Percentiles rank a stretch among this genome's conserved stretches.
phyloP scores from a whole-genome alignment of 2,329 filamentous ascomycete genomes.

The Diaporthe ampelina region DNA sequence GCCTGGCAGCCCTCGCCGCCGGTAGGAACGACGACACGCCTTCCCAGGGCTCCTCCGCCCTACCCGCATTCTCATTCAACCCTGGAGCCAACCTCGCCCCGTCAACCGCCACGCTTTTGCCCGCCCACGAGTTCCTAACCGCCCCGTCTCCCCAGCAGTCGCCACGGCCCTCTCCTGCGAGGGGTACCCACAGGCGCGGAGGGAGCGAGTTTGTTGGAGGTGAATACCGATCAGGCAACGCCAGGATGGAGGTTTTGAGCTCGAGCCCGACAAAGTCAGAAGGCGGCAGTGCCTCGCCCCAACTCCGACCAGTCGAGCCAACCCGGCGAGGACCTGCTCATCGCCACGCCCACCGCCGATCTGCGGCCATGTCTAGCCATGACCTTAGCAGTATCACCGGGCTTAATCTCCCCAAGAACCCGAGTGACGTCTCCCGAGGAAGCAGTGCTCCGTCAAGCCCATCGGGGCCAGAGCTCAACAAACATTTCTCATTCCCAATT shows the following conservation, averaged over 20 bases:
- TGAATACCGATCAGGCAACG: slow-evolving; percentile 70
- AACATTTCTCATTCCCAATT: slow-evolving; percentile 46
- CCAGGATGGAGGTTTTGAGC: slow-evolving; percentile 71
- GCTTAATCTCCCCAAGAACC: slow-evolving; percentile 37
- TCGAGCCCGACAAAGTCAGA: slow-evolving; percentile 78
- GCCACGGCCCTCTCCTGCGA: slow-evolving; percentile 62
- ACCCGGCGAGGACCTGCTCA: slow-evolving; percentile 74
- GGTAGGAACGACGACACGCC: slow-evolving; percentile 48
- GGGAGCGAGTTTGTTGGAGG: slow-evolving; percentile 91
- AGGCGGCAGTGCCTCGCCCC: slow-evolving; percentile 69
- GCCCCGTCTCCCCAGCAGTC: slow-evolving; percentile 68
- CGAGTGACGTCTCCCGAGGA: slow-evolving; percentile 57
- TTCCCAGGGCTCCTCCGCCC: slow-evolving; percentile 55
- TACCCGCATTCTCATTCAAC: slow-evolving; percentile 64
- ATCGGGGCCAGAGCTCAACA: slow-evolving; percentile 58
- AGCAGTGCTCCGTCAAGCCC: slow-evolving; percentile 77
- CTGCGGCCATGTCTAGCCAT: slow-evolving; percentile 85
- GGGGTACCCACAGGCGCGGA: slow-evolving; percentile 80
- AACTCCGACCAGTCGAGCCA: slow-evolving; percentile 64
- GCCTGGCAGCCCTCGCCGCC: slow-evolving; percentile 47
- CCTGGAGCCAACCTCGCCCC: slow-evolving; percentile 46
- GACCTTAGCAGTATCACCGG: slow-evolving; percentile 66
- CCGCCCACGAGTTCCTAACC: slow-evolving; percentile 60
- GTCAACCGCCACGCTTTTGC: slow-evolving; percentile 41
- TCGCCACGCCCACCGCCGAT: slow-evolving; percentile 77